A percentile compares a stretch with the other conserved stretches of the same genome.
Evolutionary conservation across 176 grass and related monocot genomes (phyloP).

Genomic region (Aechmea fasciata): DNA sequence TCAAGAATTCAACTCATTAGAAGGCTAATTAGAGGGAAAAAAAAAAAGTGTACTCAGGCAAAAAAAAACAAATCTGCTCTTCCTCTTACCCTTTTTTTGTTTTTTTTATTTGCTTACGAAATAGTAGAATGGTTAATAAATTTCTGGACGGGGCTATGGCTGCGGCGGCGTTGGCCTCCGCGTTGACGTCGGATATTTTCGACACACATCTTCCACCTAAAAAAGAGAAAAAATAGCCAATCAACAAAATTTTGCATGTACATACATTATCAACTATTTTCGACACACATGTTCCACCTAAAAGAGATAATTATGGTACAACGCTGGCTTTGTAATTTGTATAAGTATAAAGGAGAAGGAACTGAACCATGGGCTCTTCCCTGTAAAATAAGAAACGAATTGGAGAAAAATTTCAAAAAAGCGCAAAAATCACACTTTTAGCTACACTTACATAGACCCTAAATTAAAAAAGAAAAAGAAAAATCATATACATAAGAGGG

Average conservation of each 20-base stretch:
- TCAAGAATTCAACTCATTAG: too few relatives aligned
- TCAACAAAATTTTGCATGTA: conserved; percentile 62
- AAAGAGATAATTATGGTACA: conserved; percentile 64
- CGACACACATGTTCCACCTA: conserved; percentile 31
- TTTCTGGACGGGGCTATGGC: too few relatives aligned
- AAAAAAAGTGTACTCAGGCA: too few relatives aligned
- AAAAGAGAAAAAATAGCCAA: conserved; percentile 18
- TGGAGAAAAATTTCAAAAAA: not conserved
- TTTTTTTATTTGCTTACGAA: too few relatives aligned
- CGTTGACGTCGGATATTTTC: too few relatives aligned
- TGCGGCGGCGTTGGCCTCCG: too few relatives aligned
- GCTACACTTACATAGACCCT: not conserved
- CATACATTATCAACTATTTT: conserved; percentile 60
- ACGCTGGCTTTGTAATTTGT: conserved; percentile 38
- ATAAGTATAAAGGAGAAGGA: conserved; percentile 34
- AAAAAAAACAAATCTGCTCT: too few relatives aligned
- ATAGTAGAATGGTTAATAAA: too few relatives aligned
- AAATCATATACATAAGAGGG: not conserved
- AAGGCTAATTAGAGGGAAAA: too few relatives aligned
- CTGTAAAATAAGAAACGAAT: conserved; percentile 27
- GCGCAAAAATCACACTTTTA: not conserved
- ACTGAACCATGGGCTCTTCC: conserved; percentile 22
- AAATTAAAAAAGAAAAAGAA: too few relatives aligned
- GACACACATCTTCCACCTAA: too few relatives aligned
- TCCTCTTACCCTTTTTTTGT: too few relatives aligned